These are phyloP conservation scores for Phylloporus sp. DNA, from an alignment of 1,284 basidiomycete species.

Conservation along the genomic window DNA sequence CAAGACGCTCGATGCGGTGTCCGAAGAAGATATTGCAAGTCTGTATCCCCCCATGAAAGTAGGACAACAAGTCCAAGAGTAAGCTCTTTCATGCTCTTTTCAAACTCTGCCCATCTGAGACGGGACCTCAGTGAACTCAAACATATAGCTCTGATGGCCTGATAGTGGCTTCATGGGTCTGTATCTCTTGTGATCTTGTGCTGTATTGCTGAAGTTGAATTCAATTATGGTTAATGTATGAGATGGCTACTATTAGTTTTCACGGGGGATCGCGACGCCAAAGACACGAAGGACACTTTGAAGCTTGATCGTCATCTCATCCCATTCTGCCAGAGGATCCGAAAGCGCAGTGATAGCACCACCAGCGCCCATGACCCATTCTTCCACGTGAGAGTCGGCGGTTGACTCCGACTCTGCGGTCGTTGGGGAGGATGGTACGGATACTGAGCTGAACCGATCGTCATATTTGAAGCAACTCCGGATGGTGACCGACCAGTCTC, in stretches of 20 bases:
- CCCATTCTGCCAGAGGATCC: conserved; percentile 89
- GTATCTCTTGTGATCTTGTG: neutral
- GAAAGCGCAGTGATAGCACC: conserved; percentile 97
- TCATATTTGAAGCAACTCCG: conserved; percentile 89
- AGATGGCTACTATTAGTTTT: conserved; percentile 20
- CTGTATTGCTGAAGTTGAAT: conserved; percentile 42
- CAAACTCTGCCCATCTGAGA: conserved; percentile 15
- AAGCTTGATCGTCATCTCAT: conserved; percentile 90
- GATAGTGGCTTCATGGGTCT: conserved; percentile 25
- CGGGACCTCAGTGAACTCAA: conserved; percentile 70
- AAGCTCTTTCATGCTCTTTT: conserved; percentile 37
- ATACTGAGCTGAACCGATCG: conserved; percentile 31
- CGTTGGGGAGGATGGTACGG: conserved; percentile 16
- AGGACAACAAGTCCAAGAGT: conserved; percentile 87
- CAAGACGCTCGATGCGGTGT: conserved; percentile 46
- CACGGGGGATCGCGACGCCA: conserved; percentile 38
- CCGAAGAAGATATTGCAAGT: conserved; percentile 49
- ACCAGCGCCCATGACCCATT: conserved; percentile 88
- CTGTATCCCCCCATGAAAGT: conserved; percentile 85
- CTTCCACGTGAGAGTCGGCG: conserved; percentile 46
- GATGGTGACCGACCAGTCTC: conserved; percentile 96
- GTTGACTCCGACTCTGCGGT: conserved; percentile 26
- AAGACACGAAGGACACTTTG: conserved; percentile 76
- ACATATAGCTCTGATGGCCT: conserved; percentile 82
- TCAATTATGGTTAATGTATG: conserved; percentile 23